Percentiles rank a stretch among this genome's conserved stretches.
phyloP scores from a whole-genome alignment of 768 basidiomycete genomes.

The Mycena venus region DNA sequence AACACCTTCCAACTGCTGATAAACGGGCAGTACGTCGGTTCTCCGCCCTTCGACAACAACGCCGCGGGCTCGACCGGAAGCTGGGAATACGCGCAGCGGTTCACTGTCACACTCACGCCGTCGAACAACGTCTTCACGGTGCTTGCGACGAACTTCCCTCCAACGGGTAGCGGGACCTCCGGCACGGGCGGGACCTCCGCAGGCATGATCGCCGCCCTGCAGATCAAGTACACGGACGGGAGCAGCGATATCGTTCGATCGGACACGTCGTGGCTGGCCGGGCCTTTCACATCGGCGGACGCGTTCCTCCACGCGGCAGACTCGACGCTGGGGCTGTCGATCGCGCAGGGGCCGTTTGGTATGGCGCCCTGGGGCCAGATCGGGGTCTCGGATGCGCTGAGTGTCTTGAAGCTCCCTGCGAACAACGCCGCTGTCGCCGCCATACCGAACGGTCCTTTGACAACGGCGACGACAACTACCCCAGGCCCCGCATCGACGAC shows the following conservation, averaged over 20 bases:
- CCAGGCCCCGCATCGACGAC: not conserved
- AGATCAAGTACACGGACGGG: not conserved
- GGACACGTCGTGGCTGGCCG: not conserved
- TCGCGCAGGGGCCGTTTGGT: not conserved
- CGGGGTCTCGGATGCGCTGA: not conserved
- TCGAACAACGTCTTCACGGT: constrained; percentile 22
- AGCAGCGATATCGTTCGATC: not conserved
- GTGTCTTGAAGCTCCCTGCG: not conserved
- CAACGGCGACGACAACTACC: not conserved
- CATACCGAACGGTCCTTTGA: not conserved
- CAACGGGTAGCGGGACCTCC: not conserved
- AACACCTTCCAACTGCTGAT: constrained; percentile 21
- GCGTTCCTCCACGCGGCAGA: not conserved
- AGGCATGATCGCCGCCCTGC: not conserved
- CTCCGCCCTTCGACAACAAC: constrained; percentile 18
- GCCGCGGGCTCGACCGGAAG: not conserved
- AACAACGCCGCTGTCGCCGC: not conserved
- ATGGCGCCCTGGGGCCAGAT: not conserved
- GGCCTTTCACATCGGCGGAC: not conserved
- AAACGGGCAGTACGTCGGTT: constrained; percentile 24
- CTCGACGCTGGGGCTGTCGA: not conserved
- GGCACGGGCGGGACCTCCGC: not conserved
- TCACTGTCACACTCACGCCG: constrained; percentile 10
- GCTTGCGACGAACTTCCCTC: constrained; percentile 7
- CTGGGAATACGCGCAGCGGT: constrained; percentile 24